Percentiles rank a stretch among this genome's conserved stretches.
Conservation (phyloP, 352 stramenopile species). For the Peronospora farinosa region DNA sequence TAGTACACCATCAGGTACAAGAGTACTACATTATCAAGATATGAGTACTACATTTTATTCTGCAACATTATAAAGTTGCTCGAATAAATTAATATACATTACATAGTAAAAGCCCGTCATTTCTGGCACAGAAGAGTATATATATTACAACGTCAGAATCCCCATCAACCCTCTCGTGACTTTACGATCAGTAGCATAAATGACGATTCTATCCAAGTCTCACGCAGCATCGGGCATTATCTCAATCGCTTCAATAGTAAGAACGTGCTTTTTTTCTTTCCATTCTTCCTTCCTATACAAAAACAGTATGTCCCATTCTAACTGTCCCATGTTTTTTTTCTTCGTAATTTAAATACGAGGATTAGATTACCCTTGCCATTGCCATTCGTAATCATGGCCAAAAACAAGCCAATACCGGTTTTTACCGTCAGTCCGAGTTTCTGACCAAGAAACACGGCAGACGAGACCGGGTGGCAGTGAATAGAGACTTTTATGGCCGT, state of each 20-base stretch:
- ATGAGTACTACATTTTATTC: too few species aligned
- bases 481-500: slow-evolving; percentile 57
- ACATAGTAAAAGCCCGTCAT: too few species aligned
- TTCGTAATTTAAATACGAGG: too few species aligned
- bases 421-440: slow-evolving; percentile 55
- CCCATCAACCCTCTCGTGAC: too few species aligned
- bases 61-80: too few species aligned
- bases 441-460: slow-evolving; percentile 71
- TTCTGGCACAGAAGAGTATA: too few species aligned
- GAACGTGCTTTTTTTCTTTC: slow-evolving; percentile 1
- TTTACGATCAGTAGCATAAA: too few species aligned
- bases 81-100: too few species aligned
- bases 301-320: slow-evolving; percentile 7
- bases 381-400: slow-evolving; percentile 63
- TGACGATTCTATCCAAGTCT: slow-evolving; percentile 61
- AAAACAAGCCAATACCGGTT: slow-evolving; percentile 40
- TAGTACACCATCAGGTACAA: too few species aligned
- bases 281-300: background rate
- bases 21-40: too few species aligned
- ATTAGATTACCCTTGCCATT: slow-evolving; percentile 49
- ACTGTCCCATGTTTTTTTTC: background rate
- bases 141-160: too few species aligned
- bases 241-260: slow-evolving; percentile 43
- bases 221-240: slow-evolving; percentile 29
- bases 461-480: slow-evolving; percentile 61